Evolutionary conservation across 1,139 yeast species (phyloP), one percentile per base, ranked within the genome.

Genomic region (Saccharomyces hybrid): DNA sequence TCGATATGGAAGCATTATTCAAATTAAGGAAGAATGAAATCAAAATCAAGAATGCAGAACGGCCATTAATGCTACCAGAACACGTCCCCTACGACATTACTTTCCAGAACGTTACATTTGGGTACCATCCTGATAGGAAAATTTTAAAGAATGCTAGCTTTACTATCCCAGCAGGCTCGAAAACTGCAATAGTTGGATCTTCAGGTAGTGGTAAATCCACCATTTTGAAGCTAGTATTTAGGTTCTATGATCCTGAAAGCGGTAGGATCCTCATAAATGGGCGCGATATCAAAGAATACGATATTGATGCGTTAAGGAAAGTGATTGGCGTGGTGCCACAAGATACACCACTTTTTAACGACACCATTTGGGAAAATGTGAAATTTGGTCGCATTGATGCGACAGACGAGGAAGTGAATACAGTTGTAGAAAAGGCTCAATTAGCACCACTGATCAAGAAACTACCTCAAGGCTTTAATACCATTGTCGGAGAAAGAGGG

Each of bases 401-500:
- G 0, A 71, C 81, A 0, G 87, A 88, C 61, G 86, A 78, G 48
- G 95, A 91, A 63, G 88, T 95, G 2, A 61, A 71, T 11, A 71
- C 73, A 8, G 90, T 83, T 21, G 84, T 93, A 7, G 70, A 75
- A 48, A 79, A 80, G 61, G 97, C 96, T 1, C 84, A 87, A 64
- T 76, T 93, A 56, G 81, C 82, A 56, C 71, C 73, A 21, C 74
- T 91, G 49, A 78, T 95, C 21, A 64, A 71, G 5, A 88, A 85
- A 51, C 74, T 93, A 50, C 98, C 99, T 0, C 87, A 88, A 12
- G 97, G 97, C 0, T 75, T 80, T 48, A 75, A 85, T 41, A 93
- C 99, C 0, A 77, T 88, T 54, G 99, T 93, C n/a, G 99, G 99
- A 51, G 99, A 95, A 71, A 77, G 99, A 63, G 99, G 99, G 24